Evolutionary conservation across 352 stramenopile genomes (phyloP), one percentile per base, ranked within the genome.

Genomic region (Phytophthora foliorum): DNA sequence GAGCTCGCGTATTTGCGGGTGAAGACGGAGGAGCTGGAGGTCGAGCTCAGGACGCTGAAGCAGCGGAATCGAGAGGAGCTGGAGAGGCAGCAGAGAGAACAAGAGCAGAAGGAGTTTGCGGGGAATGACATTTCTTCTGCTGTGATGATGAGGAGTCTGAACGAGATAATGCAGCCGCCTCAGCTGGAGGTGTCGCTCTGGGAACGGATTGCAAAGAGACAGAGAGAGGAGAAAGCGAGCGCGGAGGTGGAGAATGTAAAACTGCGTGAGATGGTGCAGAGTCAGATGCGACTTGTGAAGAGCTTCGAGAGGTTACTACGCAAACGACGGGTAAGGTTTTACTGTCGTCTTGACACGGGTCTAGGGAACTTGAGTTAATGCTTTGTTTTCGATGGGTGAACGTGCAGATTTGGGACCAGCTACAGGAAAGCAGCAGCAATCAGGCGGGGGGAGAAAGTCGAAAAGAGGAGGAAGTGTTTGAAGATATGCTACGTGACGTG

Each of bases 161-260:
- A 58, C 22, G 52, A 48, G 13, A 57, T 55, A 6, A 10, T 41
- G 60, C 11, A 21, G 31, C 32, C 4, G n/a, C 61, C n/a, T 3
- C 19, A 59, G 25, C 57, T 22, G 5, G 53, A 75, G 31, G 57
- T 67, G 7, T 78, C 72, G 17, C 38, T 82, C 0, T 88, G 79
- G 79, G 69, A 77, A 51, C 56, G 57, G 0, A 82, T 80, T n/a
- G 78, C 78, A 4, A 78, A 75, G 59, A 60, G 69, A 2, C 78
- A 86, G 48, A 57, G 61, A 21, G 69, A 77, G 16, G 74, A 75
- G 32, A 77, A 75, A 41, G 50, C 68, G 2, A 77, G 75, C 38
- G 64, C 77, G 2, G 69, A 80, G 19, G 55, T 84, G 45, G 74
- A 89, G 57, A 89, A 89, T 48, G 36, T 57, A 2, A 85, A 86